phyloP scores from a whole-genome alignment of 805 yeast genomes.

The Blastobotrys chiropterorum region DNA sequence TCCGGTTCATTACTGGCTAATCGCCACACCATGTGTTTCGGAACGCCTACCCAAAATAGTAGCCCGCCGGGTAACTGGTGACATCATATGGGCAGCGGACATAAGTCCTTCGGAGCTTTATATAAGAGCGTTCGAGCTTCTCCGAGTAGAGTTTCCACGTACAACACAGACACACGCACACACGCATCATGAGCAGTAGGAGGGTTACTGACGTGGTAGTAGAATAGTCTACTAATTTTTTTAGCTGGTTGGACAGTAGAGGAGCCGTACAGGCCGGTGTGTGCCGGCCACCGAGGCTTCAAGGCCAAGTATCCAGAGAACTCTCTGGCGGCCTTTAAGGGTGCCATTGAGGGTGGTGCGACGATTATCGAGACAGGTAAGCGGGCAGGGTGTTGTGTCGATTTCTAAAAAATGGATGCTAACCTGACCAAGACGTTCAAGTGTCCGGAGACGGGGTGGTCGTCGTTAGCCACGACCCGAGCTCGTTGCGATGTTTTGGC shows the following conservation, averaged over 20 bases:
- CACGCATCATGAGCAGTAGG: background rate
- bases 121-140: no score
- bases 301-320: constrained; percentile 26
- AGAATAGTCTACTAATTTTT: background rate
- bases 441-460: constrained; percentile 47
- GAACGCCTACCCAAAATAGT: background rate
- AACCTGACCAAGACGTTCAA: constrained; percentile 42
- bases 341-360: constrained; percentile 36
- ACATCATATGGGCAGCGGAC: background rate
- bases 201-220: background rate
- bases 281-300: constrained; percentile 25
- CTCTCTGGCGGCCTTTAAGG: constrained; percentile 20
- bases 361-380: constrained; percentile 42
- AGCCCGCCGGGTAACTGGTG: background rate
- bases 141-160: no score
- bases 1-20: no score
- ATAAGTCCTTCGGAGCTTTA: no score
- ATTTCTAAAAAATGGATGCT: no score
- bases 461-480: constrained; percentile 49
- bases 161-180: no score
- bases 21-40: background rate
- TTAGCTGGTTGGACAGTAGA: background rate
- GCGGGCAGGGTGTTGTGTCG: background rate
- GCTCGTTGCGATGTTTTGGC: constrained; percentile 45
- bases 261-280: constrained; percentile 13